Percentiles rank a stretch among this genome's conserved stretches.
phyloP scores from a whole-genome alignment of 2,329 filamentous ascomycete species.

The Decorospora gaudefroyi region DNA sequence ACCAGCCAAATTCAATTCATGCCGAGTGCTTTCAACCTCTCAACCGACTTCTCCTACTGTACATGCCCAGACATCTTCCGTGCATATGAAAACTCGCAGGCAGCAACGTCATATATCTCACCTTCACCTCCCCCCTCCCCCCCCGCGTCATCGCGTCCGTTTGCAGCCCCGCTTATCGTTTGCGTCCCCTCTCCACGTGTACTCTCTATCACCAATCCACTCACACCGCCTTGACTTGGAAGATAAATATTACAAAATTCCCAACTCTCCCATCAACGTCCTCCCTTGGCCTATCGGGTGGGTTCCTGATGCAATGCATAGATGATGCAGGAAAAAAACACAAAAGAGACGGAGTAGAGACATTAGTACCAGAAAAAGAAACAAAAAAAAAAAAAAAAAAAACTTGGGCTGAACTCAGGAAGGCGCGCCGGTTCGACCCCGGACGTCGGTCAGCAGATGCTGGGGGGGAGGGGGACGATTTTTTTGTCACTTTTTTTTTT shows the following conservation, averaged over 20 bases:
- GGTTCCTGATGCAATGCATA: background rate
- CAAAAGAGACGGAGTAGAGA: background rate
- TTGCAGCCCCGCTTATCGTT: too few species aligned
- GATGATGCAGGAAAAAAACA: background rate
- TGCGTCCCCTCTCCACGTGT: too few species aligned
- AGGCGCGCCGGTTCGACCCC: constrained; percentile 5
- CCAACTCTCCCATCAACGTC: background rate
- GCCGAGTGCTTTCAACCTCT: too few species aligned
- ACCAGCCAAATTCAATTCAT: too few species aligned
- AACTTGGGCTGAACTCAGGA: constrained; percentile 4
- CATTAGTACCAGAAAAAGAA: background rate
- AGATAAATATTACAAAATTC: background rate
- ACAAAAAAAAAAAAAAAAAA: background rate
- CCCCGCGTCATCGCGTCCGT: too few species aligned
- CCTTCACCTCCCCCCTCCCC: too few species aligned
- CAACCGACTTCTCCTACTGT: too few species aligned
- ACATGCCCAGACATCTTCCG: too few species aligned
- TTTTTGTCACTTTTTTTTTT: background rate
- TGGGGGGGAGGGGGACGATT: background rate
- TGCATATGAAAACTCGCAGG: too few species aligned
- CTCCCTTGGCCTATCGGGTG: constrained; percentile 5
- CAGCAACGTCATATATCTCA: too few species aligned
- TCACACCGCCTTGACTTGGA: too few species aligned
- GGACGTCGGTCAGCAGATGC: constrained; percentile 6
- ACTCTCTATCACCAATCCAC: too few species aligned